phyloP scores from a whole-genome alignment of 2,329 filamentous ascomycete species.

The Aspergillus sp. region DNA sequence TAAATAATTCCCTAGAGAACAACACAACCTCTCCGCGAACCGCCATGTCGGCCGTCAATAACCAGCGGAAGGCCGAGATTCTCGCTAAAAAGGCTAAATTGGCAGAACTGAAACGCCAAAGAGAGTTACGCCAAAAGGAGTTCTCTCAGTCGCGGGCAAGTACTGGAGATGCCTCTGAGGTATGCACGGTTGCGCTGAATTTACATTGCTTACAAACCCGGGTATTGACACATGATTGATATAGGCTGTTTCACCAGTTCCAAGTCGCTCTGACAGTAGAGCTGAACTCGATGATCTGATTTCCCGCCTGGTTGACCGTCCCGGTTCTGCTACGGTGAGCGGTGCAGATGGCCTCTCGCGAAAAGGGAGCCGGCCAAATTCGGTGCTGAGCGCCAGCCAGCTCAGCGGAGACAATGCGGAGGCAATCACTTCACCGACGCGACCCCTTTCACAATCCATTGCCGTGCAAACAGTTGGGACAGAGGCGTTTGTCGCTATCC shows the following conservation, averaged over 20 bases:
- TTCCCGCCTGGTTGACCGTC: conserved; percentile 76
- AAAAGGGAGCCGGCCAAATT: conserved; percentile 75
- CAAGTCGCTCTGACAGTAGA: conserved; percentile 63
- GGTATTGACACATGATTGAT: conserved; percentile 13
- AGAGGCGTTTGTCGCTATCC: conserved; percentile 71
- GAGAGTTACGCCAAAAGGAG: conserved; percentile 78
- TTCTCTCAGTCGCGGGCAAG: conserved; percentile 68
- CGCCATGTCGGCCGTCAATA: conserved; percentile 43
- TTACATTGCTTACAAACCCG: neutral
- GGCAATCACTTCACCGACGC: conserved; percentile 38
- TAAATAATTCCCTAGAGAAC: conserved; percentile 26
- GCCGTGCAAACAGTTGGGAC: conserved; percentile 72
- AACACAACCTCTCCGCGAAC: conserved; percentile 12
- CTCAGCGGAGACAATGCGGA: conserved; percentile 67
- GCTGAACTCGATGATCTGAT: conserved; percentile 83
- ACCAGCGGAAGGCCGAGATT: conserved; percentile 90
- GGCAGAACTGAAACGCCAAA: conserved; percentile 89
- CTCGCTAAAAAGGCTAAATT: conserved; percentile 95
- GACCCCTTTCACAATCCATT: conserved; percentile 45
- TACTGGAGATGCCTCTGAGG: conserved; percentile 69
- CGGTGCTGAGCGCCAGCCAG: conserved; percentile 78
- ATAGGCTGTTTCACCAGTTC: conserved; percentile 68
- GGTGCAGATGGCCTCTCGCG: conserved; percentile 46
- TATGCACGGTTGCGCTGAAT: conserved; percentile 40
- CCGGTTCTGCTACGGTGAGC: conserved; percentile 64